Conservation (phyloP, 345 rosid genomes). For the Hypericum perforatum region DNA sequence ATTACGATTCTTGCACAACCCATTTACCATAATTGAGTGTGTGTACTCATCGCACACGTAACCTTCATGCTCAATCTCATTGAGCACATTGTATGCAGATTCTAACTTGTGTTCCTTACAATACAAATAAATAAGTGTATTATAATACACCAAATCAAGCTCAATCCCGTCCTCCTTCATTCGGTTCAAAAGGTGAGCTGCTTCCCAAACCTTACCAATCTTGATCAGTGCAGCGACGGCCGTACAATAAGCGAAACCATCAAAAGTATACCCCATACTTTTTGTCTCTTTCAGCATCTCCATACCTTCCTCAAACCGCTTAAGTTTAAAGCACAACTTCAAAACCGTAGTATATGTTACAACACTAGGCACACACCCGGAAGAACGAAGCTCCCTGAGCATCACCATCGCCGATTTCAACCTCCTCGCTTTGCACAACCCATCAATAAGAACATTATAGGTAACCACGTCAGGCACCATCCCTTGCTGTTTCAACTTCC, state of each 20-base stretch:
- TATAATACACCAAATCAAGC: constrained; percentile 66
- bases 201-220: constrained; percentile 41
- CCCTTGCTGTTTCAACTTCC: constrained; percentile 42
- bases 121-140: constrained; percentile 55
- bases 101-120: constrained; percentile 51
- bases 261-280: constrained; percentile 57
- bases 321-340: constrained; percentile 49
- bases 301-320: constrained; percentile 50
- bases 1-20: constrained; percentile 56
- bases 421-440: constrained; percentile 59
- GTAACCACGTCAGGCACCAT: constrained; percentile 47
- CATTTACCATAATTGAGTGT: constrained; percentile 65
- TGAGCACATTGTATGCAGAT: constrained; percentile 41
- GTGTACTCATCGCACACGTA: constrained; percentile 63
- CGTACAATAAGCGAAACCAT: constrained; percentile 64
- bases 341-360: constrained; percentile 64
- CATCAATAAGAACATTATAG: constrained; percentile 62
- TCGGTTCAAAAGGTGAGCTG: constrained; percentile 32
- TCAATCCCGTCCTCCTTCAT: constrained; percentile 38
- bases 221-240: constrained; percentile 61
- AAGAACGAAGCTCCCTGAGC: constrained; percentile 40
- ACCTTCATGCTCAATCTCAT: constrained; percentile 48
- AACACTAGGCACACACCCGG: constrained; percentile 48
- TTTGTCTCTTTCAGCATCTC: constrained; percentile 47
- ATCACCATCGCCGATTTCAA: constrained; percentile 43